Evolutionary conservation across 1,284 basidiomycete genomes (phyloP).

Genomic region (Abortiporus biennis): DNA sequence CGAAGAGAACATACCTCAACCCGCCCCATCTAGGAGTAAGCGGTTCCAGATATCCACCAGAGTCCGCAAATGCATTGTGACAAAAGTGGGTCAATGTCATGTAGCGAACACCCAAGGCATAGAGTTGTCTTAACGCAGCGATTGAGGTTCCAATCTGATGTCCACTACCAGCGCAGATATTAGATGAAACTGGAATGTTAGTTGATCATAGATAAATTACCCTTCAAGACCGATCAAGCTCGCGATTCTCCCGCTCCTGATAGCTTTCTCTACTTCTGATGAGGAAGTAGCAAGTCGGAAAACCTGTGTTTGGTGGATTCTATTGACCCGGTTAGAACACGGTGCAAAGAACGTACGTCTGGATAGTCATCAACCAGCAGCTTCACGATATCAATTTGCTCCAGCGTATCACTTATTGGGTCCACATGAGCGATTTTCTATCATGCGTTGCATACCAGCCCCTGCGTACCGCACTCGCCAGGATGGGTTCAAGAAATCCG

Average conservation of each 20-base stretch:
- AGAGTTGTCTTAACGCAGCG: slow-evolving; percentile 71
- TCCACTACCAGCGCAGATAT: slow-evolving; percentile 37
- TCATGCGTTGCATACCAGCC: background rate
- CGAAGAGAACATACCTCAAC: slow-evolving; percentile 44
- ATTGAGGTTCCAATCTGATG: slow-evolving; percentile 91
- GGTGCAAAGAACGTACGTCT: slow-evolving; percentile 39
- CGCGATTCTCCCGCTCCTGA: slow-evolving; percentile 72
- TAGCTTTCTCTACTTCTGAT: slow-evolving; percentile 56
- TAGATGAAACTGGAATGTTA: background rate
- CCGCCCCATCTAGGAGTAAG: slow-evolving; percentile 61
- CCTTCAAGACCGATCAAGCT: slow-evolving; percentile 89
- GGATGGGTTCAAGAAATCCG: slow-evolving; percentile 69
- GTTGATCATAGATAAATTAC: slow-evolving; percentile 37
- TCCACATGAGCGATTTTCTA: slow-evolving; percentile 2
- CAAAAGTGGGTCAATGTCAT: slow-evolving; percentile 86
- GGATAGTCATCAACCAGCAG: slow-evolving; percentile 75
- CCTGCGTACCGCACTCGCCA: slow-evolving; percentile 69
- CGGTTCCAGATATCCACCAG: slow-evolving; percentile 55
- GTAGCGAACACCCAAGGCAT: slow-evolving; percentile 81
- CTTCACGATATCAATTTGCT: slow-evolving; percentile 85
- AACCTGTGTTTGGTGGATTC: slow-evolving; percentile 36
- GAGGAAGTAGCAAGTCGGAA: slow-evolving; percentile 63
- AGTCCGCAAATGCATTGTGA: slow-evolving; percentile 92
- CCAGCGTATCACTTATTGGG: slow-evolving; percentile 93
- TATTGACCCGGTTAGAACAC: background rate